phyloP scores from a whole-genome alignment of 805 yeast species.

The Candida odintsovae region DNA sequence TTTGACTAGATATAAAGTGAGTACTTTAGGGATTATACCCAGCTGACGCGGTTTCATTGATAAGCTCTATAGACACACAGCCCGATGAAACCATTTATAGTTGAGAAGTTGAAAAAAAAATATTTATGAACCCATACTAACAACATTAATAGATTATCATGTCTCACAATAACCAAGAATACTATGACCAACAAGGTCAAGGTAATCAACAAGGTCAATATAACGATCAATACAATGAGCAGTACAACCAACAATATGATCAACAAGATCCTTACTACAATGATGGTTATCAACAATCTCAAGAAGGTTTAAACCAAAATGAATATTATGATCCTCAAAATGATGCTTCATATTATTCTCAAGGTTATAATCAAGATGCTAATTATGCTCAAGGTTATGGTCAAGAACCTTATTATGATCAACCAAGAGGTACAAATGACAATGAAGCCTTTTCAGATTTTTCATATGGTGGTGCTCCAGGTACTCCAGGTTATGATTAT shows the following conservation, averaged over 20 bases:
- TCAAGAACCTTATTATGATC: slow-evolving; percentile 49
- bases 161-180: slow-evolving; percentile 8
- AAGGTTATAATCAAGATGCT: slow-evolving; percentile 44
- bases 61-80: neutral
- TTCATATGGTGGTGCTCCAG: slow-evolving; percentile 56
- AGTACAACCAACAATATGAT: slow-evolving; percentile 28
- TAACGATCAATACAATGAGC: slow-evolving; percentile 26
- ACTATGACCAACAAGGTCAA: slow-evolving; percentile 7
- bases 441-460: slow-evolving; percentile 67
- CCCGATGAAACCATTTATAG: neutral
- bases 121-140: neutral
- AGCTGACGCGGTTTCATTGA: neutral
- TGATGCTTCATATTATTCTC: slow-evolving; percentile 33
- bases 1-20: neutral
- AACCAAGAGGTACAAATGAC: slow-evolving; percentile 39
- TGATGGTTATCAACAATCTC: slow-evolving; percentile 29
- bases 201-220: slow-evolving; percentile 4
- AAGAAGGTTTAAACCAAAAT: slow-evolving; percentile 24
- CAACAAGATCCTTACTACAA: slow-evolving; percentile 38
- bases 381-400: slow-evolving; percentile 19
- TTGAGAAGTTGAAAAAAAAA: too few relatives aligned
- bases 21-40: neutral
- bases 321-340: slow-evolving; percentile 26
- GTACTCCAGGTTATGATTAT: slow-evolving; percentile 64
- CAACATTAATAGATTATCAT: neutral